These are phyloP conservation scores for Digitaria exilis DNA, from an alignment of 202 grass and related monocot genomes.

Conservation along the genomic window DNA sequence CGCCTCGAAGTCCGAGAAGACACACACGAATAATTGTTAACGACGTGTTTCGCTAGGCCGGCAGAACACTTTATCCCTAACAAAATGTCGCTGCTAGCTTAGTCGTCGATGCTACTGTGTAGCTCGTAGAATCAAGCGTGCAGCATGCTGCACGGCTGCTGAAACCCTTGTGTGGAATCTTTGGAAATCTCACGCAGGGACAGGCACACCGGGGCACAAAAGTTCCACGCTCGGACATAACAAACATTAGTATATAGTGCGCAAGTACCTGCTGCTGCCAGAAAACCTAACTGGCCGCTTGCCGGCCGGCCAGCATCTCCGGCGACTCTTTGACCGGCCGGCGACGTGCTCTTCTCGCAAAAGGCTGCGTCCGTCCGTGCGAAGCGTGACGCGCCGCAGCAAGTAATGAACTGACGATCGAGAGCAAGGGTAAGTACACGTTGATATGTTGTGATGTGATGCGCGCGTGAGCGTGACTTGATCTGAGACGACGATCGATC, in stretches of 20 bases:
- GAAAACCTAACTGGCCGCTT: slow-evolving; percentile 25
- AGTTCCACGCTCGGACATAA: slow-evolving; percentile 27
- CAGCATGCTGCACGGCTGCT: not conserved
- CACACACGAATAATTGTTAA: slow-evolving; percentile 1
- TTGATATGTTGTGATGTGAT: not conserved
- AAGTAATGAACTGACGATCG: not conserved
- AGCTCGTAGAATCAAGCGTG: not conserved
- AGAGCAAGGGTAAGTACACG: not conserved
- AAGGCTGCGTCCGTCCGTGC: not conserved
- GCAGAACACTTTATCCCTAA: slow-evolving; percentile 35
- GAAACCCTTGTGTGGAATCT: slow-evolving; percentile 32
- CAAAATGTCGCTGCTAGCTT: not conserved
- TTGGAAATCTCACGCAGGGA: slow-evolving; percentile 5
- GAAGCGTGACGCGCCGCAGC: not conserved
- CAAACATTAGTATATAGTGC: slow-evolving; percentile 21
- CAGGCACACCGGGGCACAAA: slow-evolving; percentile 26
- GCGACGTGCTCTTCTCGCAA: not conserved
- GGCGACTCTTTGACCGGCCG: slow-evolving; percentile 14
- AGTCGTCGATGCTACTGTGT: not conserved
- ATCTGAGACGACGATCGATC: not conserved
- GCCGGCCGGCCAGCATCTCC: not conserved
- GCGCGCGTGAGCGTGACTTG: not conserved
- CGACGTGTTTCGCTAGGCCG: slow-evolving; percentile 40
- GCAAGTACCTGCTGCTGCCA: not conserved
- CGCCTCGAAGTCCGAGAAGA: slow-evolving; percentile 28